Evolutionary conservation across 108 stramenopile species (phyloP).

Genomic region (Schizochytrium sp.): DNA sequence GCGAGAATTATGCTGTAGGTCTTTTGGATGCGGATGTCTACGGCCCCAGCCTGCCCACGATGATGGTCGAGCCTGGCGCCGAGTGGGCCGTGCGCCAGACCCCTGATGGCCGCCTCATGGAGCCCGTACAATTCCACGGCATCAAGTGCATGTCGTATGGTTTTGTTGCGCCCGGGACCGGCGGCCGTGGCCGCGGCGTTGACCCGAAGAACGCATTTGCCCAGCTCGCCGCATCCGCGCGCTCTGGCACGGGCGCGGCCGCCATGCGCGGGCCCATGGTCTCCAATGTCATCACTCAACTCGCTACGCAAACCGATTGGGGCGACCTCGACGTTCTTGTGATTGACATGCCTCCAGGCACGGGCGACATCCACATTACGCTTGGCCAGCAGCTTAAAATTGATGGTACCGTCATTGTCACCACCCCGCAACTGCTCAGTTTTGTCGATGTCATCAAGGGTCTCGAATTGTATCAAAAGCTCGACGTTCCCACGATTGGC

Average conservation of each 20-base stretch:
- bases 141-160: constrained; percentile 29
- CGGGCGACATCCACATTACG: constrained; percentile 94
- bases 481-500: constrained; percentile 83
- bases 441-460: constrained; percentile 90
- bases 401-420: constrained; percentile 92
- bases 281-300: constrained; percentile 75
- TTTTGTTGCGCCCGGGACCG: constrained; percentile 18
- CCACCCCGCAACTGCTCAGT: constrained; percentile 88
- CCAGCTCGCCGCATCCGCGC: background rate
- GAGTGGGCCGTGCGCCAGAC: constrained; percentile 17
- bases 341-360: constrained; percentile 95
- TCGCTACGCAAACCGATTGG: constrained; percentile 93
- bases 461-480: constrained; percentile 79
- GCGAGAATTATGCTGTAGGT: constrained; percentile 68
- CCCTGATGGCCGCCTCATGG: background rate
- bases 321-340: constrained; percentile 91
- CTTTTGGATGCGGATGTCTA: constrained; percentile 94
- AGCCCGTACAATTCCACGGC: background rate
- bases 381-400: constrained; percentile 84
- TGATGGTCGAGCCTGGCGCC: constrained; percentile 19
- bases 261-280: constrained; percentile 58
- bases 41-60: constrained; percentile 72
- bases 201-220: background rate
- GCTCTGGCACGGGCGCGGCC: constrained; percentile 25
- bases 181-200: background rate